A percentile compares a stretch with the other conserved stretches of the same genome.
Conservation (phyloP, 176 grass and related monocot genomes). For the Phyllostachys edulis region DNA sequence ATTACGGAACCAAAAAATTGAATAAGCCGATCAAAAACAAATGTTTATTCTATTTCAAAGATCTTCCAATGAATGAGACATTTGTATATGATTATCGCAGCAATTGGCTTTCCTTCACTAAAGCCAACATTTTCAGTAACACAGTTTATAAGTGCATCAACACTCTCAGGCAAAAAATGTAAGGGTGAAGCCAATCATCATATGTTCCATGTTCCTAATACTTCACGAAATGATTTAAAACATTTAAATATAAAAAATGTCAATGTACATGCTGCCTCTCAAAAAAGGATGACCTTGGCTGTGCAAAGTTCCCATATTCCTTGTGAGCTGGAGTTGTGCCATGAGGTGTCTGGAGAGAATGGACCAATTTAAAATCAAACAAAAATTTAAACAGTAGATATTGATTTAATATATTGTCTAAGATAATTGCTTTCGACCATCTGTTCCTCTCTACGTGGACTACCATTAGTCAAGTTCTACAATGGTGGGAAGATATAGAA, state of each 20-base stretch:
- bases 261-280: too few relatives aligned
- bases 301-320: slow-evolving; percentile 53
- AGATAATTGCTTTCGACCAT: slow-evolving; percentile 54
- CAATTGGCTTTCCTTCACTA: slow-evolving; percentile 74
- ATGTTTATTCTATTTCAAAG: slow-evolving; percentile 91
- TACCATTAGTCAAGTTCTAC: slow-evolving; percentile 64
- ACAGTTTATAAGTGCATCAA: slow-evolving; percentile 82
- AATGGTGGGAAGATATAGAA: slow-evolving; percentile 35
- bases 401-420: slow-evolving; percentile 32
- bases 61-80: slow-evolving; percentile 94
- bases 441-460: slow-evolving; percentile 39
- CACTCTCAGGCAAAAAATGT: slow-evolving; percentile 60
- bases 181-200: slow-evolving; percentile 27
- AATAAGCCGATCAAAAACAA: slow-evolving; percentile 76
- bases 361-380: slow-evolving; percentile 40
- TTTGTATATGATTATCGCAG: slow-evolving; percentile 88
- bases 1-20: slow-evolving; percentile 89
- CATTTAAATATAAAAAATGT: too few relatives aligned
- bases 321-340: slow-evolving; percentile 59
- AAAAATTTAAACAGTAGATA: slow-evolving; percentile 35
- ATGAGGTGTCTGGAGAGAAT: slow-evolving; percentile 68
- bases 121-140: slow-evolving; percentile 72
- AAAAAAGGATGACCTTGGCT: too few relatives aligned
- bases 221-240: slow-evolving; percentile 21
- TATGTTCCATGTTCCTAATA: slow-evolving; percentile 14